These are phyloP conservation scores for Mercurialis annua DNA, from an alignment of 345 rosid genomes.

Conservation along the genomic window DNA sequence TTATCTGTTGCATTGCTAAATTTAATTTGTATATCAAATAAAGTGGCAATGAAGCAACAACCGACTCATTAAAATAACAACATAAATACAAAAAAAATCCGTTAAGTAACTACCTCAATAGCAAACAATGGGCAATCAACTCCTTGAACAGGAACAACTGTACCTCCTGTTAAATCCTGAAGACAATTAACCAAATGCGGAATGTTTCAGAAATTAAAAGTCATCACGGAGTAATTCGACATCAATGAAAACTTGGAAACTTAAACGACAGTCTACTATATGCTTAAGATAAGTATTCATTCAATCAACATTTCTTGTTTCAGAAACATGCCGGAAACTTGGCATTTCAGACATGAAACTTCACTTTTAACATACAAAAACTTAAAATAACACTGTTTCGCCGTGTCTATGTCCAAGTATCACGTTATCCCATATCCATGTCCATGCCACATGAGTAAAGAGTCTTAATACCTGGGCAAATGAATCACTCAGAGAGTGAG, in stretches of 20 bases:
- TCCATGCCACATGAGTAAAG: too few relatives aligned
- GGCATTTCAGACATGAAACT: neutral
- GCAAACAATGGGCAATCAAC: conserved; percentile 66
- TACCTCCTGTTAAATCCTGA: conserved; percentile 75
- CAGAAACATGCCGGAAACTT: too few relatives aligned
- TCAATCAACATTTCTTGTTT: too few relatives aligned
- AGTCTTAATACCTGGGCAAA: conserved; percentile 50
- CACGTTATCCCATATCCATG: too few relatives aligned
- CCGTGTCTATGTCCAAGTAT: too few relatives aligned
- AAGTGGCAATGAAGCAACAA: conserved; percentile 10
- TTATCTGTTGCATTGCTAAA: conserved; percentile 40
- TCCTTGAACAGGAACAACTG: conserved; percentile 62
- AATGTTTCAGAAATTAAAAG: neutral
- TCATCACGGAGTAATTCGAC: neutral
- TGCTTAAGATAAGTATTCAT: too few relatives aligned
- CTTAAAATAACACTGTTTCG: too few relatives aligned
- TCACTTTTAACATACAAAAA: neutral
- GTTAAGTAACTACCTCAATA: conserved; percentile 51
- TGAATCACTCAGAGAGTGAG: conserved; percentile 82
- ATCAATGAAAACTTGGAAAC: neutral
- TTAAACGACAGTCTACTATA: neutral
- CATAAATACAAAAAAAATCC: neutral
- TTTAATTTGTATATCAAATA: conserved; percentile 17
- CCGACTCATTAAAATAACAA: neutral
- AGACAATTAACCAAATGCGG: conserved; percentile 13